A percentile compares a stretch with the other conserved stretches of the same genome.
These are phyloP conservation scores for Candida vartiovaarae DNA, from an alignment of 805 yeast genomes.

Conservation along the genomic window DNA sequence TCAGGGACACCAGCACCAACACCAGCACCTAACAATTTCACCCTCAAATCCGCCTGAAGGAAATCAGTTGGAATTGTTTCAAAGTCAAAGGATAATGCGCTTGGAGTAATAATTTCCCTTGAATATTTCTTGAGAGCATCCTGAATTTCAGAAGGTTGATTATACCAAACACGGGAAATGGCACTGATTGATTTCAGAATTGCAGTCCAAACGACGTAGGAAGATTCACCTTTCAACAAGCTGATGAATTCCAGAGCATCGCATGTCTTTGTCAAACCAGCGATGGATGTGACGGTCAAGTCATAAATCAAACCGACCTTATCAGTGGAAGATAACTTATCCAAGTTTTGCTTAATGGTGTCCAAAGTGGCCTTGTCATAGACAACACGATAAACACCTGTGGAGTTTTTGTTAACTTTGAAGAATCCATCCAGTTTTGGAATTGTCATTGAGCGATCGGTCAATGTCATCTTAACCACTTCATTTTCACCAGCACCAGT, in stretches of 20 bases:
- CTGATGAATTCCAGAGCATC: conserved; percentile 51
- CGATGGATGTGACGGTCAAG: conserved; percentile 56
- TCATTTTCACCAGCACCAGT: conserved; percentile 40
- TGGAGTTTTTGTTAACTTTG: conserved; percentile 64
- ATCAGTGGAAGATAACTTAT: conserved; percentile 58
- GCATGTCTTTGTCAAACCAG: conserved; percentile 59
- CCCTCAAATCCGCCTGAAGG: conserved; percentile 58
- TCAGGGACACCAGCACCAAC: conserved; percentile 42
- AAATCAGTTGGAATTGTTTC: conserved; percentile 45
- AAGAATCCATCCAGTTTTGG: conserved; percentile 43
- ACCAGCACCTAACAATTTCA: conserved; percentile 53
- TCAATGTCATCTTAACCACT: conserved; percentile 50
- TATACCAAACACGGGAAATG: conserved; percentile 45
- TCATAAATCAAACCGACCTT: conserved; percentile 73
- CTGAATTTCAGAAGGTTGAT: conserved; percentile 39
- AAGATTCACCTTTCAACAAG: conserved; percentile 50
- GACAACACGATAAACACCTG: conserved; percentile 71
- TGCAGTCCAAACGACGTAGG: conserved; percentile 61
- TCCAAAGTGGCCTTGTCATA: conserved; percentile 59
- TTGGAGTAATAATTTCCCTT: conserved; percentile 45
- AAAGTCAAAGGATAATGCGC: conserved; percentile 56
- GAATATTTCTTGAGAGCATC: conserved; percentile 43
- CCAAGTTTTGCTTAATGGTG: conserved; percentile 50
- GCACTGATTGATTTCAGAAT: conserved; percentile 39
- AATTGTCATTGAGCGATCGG: conserved; percentile 39